These are phyloP conservation scores for Aureobasidium sp. DNA, from an alignment of 2,329 filamentous ascomycete genomes.

Conservation along the genomic window DNA sequence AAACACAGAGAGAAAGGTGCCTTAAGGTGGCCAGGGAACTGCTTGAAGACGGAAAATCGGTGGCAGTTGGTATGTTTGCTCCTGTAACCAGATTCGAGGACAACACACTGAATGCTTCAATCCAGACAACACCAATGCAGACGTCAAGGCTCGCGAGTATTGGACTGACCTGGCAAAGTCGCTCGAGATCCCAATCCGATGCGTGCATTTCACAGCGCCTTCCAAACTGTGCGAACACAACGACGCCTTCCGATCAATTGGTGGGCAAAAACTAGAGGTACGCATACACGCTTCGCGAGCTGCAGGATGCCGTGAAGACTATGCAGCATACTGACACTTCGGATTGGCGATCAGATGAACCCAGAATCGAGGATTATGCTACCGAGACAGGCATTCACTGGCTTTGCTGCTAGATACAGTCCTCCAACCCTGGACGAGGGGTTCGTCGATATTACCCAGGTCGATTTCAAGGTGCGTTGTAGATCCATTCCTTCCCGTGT, in stretches of 20 bases:
- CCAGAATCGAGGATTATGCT: constrained; percentile 69
- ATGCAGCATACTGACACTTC: constrained; percentile 3
- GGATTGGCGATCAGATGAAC: constrained; percentile 54
- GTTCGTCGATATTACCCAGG: constrained; percentile 67
- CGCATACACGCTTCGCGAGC: not conserved
- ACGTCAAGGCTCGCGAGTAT: constrained; percentile 63
- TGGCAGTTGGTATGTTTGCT: constrained; percentile 61
- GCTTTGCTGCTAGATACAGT: constrained; percentile 64
- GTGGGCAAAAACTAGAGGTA: not conserved
- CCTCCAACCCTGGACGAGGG: constrained; percentile 68
- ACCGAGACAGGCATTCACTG: constrained; percentile 71
- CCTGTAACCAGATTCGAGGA: too few species aligned
- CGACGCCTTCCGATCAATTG: constrained; percentile 66
- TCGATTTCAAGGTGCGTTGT: constrained; percentile 59
- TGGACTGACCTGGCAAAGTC: constrained; percentile 71
- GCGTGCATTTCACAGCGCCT: constrained; percentile 73
- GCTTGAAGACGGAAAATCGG: constrained; percentile 56
- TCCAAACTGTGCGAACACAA: constrained; percentile 73
- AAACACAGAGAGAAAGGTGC: constrained; percentile 49
- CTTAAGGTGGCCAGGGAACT: constrained; percentile 62
- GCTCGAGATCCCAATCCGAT: constrained; percentile 66
- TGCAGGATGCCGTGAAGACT: not conserved
- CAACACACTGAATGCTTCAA: not conserved
- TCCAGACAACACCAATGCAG: constrained; percentile 91
- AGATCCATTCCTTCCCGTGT: not conserved